Evolutionary conservation across 306 rosid genomes (phyloP), one percentile per base, ranked within the genome.

Genomic region (Corylus heterophylla): DNA sequence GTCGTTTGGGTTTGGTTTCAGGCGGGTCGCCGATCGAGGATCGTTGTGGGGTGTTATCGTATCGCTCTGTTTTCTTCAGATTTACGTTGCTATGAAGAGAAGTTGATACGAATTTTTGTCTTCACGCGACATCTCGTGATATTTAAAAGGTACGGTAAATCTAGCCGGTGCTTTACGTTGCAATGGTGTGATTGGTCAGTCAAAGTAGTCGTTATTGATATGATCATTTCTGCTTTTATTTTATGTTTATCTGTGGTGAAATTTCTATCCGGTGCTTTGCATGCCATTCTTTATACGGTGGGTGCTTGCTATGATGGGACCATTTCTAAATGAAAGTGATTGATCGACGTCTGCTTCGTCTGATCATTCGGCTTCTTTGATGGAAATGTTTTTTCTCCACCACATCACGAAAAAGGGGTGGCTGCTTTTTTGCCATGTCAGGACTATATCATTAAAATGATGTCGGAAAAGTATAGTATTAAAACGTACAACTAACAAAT

Each of bases 21-120:
- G 79, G 69, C 68, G 45, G 74, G 74, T 71, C 54, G 66, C 77
- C 54, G 29, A 75, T 69, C 68, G 71, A 55, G 25, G 48, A 74
- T 44, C 55, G 69, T 52, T 71, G 20, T 45, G 59, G 31, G 69
- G 76, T 77, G 39, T 37, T 76, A 31, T 31, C 35, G 35, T 3
- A 76, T 74, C 72, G 72, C 66, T 79, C 74, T 81, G 83, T 82
- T 87, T 76, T 69, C 90, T 90, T 92, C 79, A 85, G 87, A 77
- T 87, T 82, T 77, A 86, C 88, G 89, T 84, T 84, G 76, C 51
- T 17, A 89, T 83, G 89, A 78, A 55, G 77, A 76, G 81, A 71
- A 69, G 58, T 71, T 89, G 84, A 89, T 64, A 67, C 20, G 1
- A 12, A 7, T 52, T 47, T 59, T 74, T 64, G 5, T 56, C 58